Evolutionary conservation across 176 grass and related monocot species (phyloP).

Genomic region (Musa acuminata): DNA sequence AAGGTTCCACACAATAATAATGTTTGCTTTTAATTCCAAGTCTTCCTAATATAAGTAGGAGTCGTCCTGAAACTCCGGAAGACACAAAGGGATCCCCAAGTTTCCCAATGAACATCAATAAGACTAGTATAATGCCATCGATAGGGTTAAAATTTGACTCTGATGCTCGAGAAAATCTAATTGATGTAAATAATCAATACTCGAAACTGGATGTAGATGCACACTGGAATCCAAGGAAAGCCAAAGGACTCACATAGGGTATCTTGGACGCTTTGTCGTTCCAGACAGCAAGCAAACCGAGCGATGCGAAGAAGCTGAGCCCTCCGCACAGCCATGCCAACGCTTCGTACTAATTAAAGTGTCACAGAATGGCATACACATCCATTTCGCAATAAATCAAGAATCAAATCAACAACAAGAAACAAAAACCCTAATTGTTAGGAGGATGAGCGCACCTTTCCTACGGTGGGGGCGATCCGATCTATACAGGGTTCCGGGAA

Average conservation of each 20-base stretch:
- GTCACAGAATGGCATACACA: constrained; percentile 9
- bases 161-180: neutral
- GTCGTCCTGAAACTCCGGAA: too few relatives aligned
- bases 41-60: too few relatives aligned
- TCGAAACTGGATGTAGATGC: neutral
- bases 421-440: constrained; percentile 1
- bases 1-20: too few relatives aligned
- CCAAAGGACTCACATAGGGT: constrained; percentile 60
- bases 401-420: neutral
- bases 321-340: constrained; percentile 92
- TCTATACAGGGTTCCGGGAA: constrained; percentile 91
- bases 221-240: neutral
- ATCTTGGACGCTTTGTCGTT: constrained; percentile 93
- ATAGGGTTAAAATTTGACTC: neutral
- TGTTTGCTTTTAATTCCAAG: too few relatives aligned
- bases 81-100: neutral
- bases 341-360: constrained; percentile 56
- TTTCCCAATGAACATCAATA: neutral
- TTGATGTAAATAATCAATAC: too few relatives aligned
- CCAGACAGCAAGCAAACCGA: constrained; percentile 45
- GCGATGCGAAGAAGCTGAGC: constrained; percentile 57
- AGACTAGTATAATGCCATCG: too few relatives aligned
- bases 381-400: constrained; percentile 1
- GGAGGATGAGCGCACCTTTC: constrained; percentile 46
- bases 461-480: constrained; percentile 79